A percentile compares a stretch with the other conserved stretches of the same genome.
These are phyloP conservation scores for Candida coquimbonensis DNA, from an alignment of 805 yeast species.

Conservation along the genomic window DNA sequence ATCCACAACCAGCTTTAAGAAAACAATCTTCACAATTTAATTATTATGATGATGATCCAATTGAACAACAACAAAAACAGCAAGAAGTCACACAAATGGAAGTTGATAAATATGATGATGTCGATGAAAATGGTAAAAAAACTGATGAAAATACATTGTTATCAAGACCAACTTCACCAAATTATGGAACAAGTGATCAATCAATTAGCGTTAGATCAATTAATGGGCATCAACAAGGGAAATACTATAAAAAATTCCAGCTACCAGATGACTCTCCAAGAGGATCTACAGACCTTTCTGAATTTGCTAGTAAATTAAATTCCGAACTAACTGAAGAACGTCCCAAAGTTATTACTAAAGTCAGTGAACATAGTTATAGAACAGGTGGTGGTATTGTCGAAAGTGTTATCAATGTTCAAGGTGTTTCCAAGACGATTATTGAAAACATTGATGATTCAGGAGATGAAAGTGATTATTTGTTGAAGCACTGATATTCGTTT, in stretches of 20 bases:
- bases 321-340: not conserved
- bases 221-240: constrained; percentile 1
- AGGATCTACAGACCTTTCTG: constrained; percentile 16
- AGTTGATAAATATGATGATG: not conserved
- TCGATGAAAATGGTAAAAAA: not conserved
- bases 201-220: not conserved
- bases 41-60: constrained; percentile 16
- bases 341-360: not conserved
- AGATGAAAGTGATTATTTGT: not conserved
- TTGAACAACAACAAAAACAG: constrained; percentile 7
- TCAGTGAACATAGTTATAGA: constrained; percentile 17
- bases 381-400: constrained; percentile 59
- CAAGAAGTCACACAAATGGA: constrained; percentile 3
- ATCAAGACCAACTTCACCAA: constrained; percentile 15
- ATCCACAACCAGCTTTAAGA: constrained; percentile 25
- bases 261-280: constrained; percentile 10
- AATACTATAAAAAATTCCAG: constrained; percentile 12
- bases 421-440: constrained; percentile 80
- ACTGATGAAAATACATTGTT: constrained; percentile 1
- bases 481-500: not conserved
- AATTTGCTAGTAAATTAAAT: constrained; percentile 3
- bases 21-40: constrained; percentile 9
- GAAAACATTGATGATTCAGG: constrained; percentile 44
- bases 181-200: constrained; percentile 14
- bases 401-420: constrained; percentile 74